These are phyloP conservation scores for Ceratobasidium papillatum DNA, from an alignment of 1,284 basidiomycete genomes.

Conservation along the genomic window DNA sequence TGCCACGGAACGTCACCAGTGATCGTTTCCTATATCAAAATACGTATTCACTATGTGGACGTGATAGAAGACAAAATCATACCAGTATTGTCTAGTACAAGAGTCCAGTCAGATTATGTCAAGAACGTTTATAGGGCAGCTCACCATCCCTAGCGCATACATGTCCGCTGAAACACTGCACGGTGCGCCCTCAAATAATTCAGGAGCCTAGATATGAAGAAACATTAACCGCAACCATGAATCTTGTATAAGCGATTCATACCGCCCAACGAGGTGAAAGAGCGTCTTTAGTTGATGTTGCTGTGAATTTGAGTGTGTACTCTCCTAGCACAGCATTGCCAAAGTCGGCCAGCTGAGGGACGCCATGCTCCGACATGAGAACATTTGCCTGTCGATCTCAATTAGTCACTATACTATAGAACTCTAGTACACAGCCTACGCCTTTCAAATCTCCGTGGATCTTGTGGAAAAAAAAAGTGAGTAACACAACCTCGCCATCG, in stretches of 20 bases:
- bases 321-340: background rate
- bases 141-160: conserved; percentile 14
- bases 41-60: no score
- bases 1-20: no score
- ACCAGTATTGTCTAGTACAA: no score
- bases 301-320: background rate
- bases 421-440: background rate
- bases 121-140: background rate
- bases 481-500: no score
- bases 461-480: background rate
- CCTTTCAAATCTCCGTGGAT: background rate
- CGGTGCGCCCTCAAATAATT: background rate
- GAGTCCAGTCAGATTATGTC: background rate
- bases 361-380: background rate
- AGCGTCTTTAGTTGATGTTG: background rate
- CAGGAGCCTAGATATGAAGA: background rate
- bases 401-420: background rate
- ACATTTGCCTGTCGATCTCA: background rate
- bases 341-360: background rate
- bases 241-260: background rate
- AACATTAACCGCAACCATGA: background rate
- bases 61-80: no score
- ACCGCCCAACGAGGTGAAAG: background rate
- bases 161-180: background rate
- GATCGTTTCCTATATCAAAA: no score